Conservation (phyloP, 2,329 filamentous ascomycete species). For the Aspergillus hortae region DNA sequence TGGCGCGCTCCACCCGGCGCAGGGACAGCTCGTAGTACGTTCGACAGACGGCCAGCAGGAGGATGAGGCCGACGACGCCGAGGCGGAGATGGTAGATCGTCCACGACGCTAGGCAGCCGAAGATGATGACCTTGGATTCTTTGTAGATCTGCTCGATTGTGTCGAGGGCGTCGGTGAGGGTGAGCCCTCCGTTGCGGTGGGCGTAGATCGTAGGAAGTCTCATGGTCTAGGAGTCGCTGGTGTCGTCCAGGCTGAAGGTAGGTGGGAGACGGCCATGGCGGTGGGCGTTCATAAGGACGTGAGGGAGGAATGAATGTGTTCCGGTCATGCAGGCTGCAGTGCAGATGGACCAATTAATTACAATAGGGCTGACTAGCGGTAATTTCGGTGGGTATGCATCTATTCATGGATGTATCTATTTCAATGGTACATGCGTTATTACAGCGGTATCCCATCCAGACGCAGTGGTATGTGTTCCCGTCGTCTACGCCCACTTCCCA, state of each 20-base stretch:
- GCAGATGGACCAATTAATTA: background rate
- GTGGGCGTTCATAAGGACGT: background rate
- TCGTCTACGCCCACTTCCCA: constrained; percentile 48
- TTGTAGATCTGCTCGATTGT: constrained; percentile 12
- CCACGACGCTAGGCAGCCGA: constrained; percentile 14
- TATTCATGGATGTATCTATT: background rate
- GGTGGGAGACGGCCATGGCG: constrained; percentile 4
- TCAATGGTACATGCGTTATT: background rate
- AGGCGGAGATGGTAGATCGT: constrained; percentile 11
- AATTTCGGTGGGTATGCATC: background rate
- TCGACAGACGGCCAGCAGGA: constrained; percentile 13
- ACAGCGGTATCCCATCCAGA: no score
- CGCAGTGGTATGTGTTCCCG: background rate
- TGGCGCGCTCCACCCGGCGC: constrained; percentile 10
- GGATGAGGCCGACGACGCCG: constrained; percentile 8
- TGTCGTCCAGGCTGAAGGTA: no score
- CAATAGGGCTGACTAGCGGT: background rate
- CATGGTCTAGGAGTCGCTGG: background rate
- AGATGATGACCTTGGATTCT: constrained; percentile 14
- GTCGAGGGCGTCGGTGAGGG: constrained; percentile 1
- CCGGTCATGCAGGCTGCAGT: background rate
- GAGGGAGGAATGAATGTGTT: background rate
- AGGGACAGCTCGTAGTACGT: constrained; percentile 10
- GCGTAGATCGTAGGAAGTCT: background rate
- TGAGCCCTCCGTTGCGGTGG: background rate